Base-by-base conservation (phyloP, 108 stramenopile species). In the Fragilaria radians region DNA sequence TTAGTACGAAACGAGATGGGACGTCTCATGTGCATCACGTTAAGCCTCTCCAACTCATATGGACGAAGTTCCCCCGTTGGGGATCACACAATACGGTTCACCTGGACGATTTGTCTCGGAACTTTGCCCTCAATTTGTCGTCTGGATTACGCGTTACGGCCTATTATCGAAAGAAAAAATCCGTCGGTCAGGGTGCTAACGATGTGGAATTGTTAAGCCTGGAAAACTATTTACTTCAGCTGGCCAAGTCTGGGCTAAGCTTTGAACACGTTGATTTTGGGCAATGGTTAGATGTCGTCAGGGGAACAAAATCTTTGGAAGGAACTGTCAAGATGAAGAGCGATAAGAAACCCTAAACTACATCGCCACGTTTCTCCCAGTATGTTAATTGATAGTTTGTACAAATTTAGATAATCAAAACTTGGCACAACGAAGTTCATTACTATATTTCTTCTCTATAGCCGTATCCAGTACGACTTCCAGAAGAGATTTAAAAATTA, bases 11-110 rank as follows among this genome's bases (percentile, higher is more conserved):
- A 42, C 66, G 77, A 24, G 70, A 76, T 28, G 94, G 94, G 22
- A 60, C 70, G 47, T 70, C 68, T 18, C 62, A 77, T 5, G 62
- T 72, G 14, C 91, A 94, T 72, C 74, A 91, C 56, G 96, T 98
- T 28, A 98, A 98, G 54, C 95, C 97, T 2, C 64, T 98, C 45
- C 94, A 96, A 66, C 82, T 98, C n/a, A 98, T 98, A 46, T 98
- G 97, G 97, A 59, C 67, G 47, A 98, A 98, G 64, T 89, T 94
- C 63, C 79, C 91, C 18, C 67, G 66, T 25, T 98, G 91, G 92
- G 70, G 72, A 19, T 60, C 72, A 11, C 75, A 83, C 59, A 96
- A 95, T 67, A 95, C 94, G 5, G 83, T 95, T 0, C 97, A 98
- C 70, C 56, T 98, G 1, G 97, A 98, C 68, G 97, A 98, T 62